Base-by-base conservation (phyloP, 2,329 filamentous ascomycete genomes). In the Fusarium verrucosum region DNA sequence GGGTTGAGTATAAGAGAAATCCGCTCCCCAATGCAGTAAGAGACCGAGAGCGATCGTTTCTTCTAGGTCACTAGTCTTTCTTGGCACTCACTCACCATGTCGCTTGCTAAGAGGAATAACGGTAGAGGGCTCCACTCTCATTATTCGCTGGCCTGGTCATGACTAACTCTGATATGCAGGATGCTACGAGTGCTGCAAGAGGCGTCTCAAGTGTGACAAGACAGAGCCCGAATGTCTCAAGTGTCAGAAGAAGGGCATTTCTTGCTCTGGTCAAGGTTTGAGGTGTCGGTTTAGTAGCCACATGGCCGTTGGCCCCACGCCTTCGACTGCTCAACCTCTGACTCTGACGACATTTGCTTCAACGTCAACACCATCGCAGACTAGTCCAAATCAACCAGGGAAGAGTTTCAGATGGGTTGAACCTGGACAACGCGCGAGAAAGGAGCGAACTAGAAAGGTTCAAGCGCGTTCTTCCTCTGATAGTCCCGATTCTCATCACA, bases 131-230 rank as follows among this genome's bases (percentile, higher is more conserved):
- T 23, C 14, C 32, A 25, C 32, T 17, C 19, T 20, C 7, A 57
- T 37, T n/a, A n/a, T 10, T 32, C 10, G 16, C 6, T 8, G 30
- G 14, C 14, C 7, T 32, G 16, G n/a, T 10, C 6, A 11, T 32
- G 9, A 28, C 45, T 57, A 40, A 53, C 35, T 14, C 1, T 32
- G 19, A 7, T n/a, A n/a, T 10, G 4, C 30, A 75, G 75, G 78
- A 19, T 80, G 78, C 45, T 74, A 76, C 33, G 75, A 80, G 62
- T 80, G 78, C 60, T 75, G 71, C 45, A 74, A 69, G 46, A 72
- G 78, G 32, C 73, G 78, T 22, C 74, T 80, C 25, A 73, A 72
- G 28, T 80, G 78, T 63, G 78, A 80, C 63, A 77, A 75, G 57
- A 70, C 72, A 17, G 73, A 77, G 43, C 78, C 78, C 3, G 68